Conservation (phyloP, 1,139 yeast genomes). For the Yamadazyma siamensis region DNA sequence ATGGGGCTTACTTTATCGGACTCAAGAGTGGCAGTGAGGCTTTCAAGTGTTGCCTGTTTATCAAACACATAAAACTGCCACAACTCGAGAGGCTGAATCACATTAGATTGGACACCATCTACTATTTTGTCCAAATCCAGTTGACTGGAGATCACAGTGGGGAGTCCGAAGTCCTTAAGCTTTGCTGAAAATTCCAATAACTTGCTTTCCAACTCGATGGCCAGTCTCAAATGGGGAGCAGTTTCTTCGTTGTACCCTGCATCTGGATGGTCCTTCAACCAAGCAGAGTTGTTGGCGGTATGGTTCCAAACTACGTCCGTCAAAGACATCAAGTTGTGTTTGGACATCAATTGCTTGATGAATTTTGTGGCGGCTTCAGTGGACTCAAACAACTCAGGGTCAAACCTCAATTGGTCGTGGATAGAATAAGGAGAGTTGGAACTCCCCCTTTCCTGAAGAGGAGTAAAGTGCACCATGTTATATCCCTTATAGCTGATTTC, state of each 20-base stretch:
- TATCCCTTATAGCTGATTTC: conserved; percentile 72
- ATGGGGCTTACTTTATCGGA: conserved; percentile 16
- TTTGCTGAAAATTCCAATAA: conserved; percentile 61
- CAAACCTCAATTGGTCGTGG: conserved; percentile 78
- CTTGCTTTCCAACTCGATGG: conserved; percentile 75
- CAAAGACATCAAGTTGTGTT: conserved; percentile 66
- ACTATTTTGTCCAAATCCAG: conserved; percentile 59
- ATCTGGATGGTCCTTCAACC: conserved; percentile 87
- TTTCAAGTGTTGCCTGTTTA: conserved; percentile 31
- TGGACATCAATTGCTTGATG: conserved; percentile 41
- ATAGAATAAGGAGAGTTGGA: conserved; percentile 93
- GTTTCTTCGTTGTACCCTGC: conserved; percentile 83
- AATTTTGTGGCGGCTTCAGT: conserved; percentile 28
- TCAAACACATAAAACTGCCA: conserved; percentile 90
- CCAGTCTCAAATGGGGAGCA: conserved; percentile 84
- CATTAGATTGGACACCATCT: conserved; percentile 66
- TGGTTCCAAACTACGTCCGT: conserved; percentile 95
- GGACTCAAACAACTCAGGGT: conserved; percentile 56
- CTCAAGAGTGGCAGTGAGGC: conserved; percentile 8
- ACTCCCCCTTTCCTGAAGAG: conserved; percentile 82
- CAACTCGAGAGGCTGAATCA: conserved; percentile 59
- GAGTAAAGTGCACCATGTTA: conserved; percentile 95
- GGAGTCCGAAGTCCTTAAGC: conserved; percentile 55
- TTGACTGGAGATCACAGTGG: conserved; percentile 46
- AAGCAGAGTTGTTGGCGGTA: conserved; percentile 83